Base-by-base conservation (phyloP, 441 rosid species). In the Breynia disticha region DNA sequence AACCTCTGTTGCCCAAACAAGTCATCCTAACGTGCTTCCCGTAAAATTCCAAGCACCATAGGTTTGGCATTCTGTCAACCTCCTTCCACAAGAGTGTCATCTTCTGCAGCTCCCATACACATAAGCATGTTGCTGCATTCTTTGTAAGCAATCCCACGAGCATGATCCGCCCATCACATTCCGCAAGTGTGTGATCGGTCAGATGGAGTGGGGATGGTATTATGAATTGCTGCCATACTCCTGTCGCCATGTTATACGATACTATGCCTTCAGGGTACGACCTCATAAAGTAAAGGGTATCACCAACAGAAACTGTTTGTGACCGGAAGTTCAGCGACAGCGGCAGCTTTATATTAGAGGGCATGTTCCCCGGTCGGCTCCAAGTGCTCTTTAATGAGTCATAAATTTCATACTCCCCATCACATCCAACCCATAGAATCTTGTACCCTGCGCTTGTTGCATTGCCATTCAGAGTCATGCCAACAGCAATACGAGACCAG, bases 21-120 rank as follows among this genome's bases (percentile, higher is more conserved):
- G 84, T 88, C 98, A 93, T 93, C 68, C 84, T 80, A 57, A 86
- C 74, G 91, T 88, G 95, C 98, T 84, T 88, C 75, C 98, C 97
- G 12, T 93, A 88, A 80, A 88, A 88, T 66, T 93, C 98, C 70
- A 88, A 86, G 98, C 97, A 88, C 98, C 86, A 84, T 72, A 82
- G 69, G 67, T 88, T 93, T 88, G 97, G 95, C 95, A 88, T 88
- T 93, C 98, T 93, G 95, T 88, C 98, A 80, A 93, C 97, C 97
- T 93, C 98, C 98, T 84, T 88, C 95, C 98, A 88, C 81, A 84
- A 71, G 70, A 91, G 85, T 28, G 95, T 86, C 97, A 88, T 88
- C 80, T 77, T 91, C 75, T 82, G 97, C 80, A 91, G 90, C 81
- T 88, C 98, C 97, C 91, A 88, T 72, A 88, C 74, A 78, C 95